Base-by-base conservation (phyloP, 1,284 basidiomycete species). In the Rhodotorula glutinis region DNA sequence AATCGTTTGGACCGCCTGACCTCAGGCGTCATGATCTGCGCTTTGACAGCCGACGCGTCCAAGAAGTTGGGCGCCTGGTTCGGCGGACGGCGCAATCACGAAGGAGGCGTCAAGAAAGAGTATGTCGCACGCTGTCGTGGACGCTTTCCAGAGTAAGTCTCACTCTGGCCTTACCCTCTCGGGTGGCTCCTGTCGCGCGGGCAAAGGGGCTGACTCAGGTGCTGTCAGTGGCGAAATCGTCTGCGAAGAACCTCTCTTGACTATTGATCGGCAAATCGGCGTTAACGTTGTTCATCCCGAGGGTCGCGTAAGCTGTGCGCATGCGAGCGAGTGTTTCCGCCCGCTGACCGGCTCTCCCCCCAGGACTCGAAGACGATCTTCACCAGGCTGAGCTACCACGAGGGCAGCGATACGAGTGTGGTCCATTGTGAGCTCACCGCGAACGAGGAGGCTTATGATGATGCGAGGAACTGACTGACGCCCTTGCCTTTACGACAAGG, bases 1-100 rank as follows among this genome's bases (percentile, higher is more conserved):
- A 99, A 98, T 78, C 85, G 96, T 57, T 82, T 99, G 55, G 96
- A 99, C 79, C 84, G 96, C 58, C 82, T 98, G 25, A 98, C 96
- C 0, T 95, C 92, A 0, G 96, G 96, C 8, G 83, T 98, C 63
- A 95, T 99, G 93, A 91, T 99, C 72, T 83, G 97, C 62, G 91
- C 92, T 0, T 82, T 93, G 19, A 88, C 87, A 19, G 82, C 87
- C 2, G 81, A 85, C 55, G 84, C 89, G 33, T 91, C 93, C 0
- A 83, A 86, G 27, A 79, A 82, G 23, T 81, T 98, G 29, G 88
- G 91, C 2, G 82, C 84, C 19, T 91, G 95, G 79, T 98, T 98
- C 77, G 75, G 76, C 53, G 79, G 79, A 29, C 60, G 51, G 33
- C 23, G 72, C n/a, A 43, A 55, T 14, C 82, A 85, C 67, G 84